A percentile compares a stretch with the other conserved stretches of the same genome.
Evolutionary conservation across 441 rosid species (phyloP).

Genomic region (Pelargonium australe): DNA sequence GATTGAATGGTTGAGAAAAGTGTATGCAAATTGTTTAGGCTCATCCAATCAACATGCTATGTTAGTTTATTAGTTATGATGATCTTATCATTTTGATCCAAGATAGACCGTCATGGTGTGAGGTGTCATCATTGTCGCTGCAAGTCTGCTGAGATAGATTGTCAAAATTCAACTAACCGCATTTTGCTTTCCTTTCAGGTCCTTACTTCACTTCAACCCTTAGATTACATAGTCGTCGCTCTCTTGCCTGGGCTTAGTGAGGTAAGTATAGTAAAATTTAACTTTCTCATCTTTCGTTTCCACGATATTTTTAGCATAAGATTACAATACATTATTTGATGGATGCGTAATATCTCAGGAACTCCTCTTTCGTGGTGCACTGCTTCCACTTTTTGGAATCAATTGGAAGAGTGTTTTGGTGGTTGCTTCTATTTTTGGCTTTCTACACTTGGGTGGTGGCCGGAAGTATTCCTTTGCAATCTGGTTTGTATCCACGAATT

Average conservation of each 20-base stretch:
- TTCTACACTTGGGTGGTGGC: constrained; percentile 71
- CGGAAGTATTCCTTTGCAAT: constrained; percentile 77
- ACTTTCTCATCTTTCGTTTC: background rate
- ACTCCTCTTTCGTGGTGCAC: constrained; percentile 68
- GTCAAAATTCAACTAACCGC: too few relatives aligned
- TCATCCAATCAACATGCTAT: background rate
- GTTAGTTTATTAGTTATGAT: background rate
- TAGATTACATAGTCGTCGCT: constrained; percentile 70
- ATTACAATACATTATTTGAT: background rate
- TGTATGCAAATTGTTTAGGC: background rate
- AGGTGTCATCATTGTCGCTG: background rate
- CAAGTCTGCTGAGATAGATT: background rate
- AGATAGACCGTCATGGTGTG: too few relatives aligned
- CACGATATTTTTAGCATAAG: background rate
- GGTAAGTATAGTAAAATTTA: constrained; percentile 30
- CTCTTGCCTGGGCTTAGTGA: constrained; percentile 83
- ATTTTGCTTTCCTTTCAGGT: constrained; percentile 35
- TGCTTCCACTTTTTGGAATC: constrained; percentile 64
- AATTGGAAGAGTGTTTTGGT: constrained; percentile 52
- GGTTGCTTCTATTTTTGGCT: constrained; percentile 61
- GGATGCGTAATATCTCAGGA: constrained; percentile 41
- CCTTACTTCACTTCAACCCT: constrained; percentile 71
- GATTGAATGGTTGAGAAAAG: constrained; percentile 3
- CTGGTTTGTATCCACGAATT: constrained; percentile 38
- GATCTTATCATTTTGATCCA: background rate